Base-by-base conservation (phyloP, 371 early-diverging fungal genomes). In the Dichotomocladium elegans region DNA sequence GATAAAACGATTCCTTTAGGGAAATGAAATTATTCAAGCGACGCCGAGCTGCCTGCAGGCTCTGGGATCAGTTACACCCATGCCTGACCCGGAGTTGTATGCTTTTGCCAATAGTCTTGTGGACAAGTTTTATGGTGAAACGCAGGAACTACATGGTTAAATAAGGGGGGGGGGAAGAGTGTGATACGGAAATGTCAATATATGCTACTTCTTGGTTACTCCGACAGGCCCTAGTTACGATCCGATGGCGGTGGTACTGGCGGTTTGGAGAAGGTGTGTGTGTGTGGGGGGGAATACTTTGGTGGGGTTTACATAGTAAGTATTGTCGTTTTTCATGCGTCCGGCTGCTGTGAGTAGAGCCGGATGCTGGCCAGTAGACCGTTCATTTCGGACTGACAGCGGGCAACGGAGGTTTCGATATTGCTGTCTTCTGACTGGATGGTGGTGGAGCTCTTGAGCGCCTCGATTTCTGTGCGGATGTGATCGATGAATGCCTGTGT, bases 351-450 rank as follows among this genome's bases (percentile, higher is more conserved):
- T 48, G 49, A 33, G 11, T 46, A 54, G 7, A 55, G 49, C n/a
- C 62, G 59, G 17, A 65, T 58, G 35, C 58, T 59, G 14, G 41
- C 33, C 22, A 65, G 47, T 15, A 67, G 48, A 7, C 45, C 57
- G 26, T 66, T 43, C 5, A 64, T 60, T 25, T 64, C 71, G 15
- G 64, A 55, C 44, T 57, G 53, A 41, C 71, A 67, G n/a, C 62
- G 45, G 12, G 14, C 28, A 5, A 62, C 55, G 26, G 62, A 55
- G 0, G 45, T 21, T 8, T 51, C 51, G 17, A 68, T 29, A 34
- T 35, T 30, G 19, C 33, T 33, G 24, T 33, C 47, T 0, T 41
- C n/a, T n/a, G 40, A 35, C 4, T 55, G 35, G 0, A 48, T 31
- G 8, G 15, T 21, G 3, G 40, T 35, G 10, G 57, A 25, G n/a